A percentile compares a stretch with the other conserved stretches of the same genome.
Evolutionary conservation across 805 yeast genomes (phyloP).

Genomic region (Brettanomyces custersianus): DNA sequence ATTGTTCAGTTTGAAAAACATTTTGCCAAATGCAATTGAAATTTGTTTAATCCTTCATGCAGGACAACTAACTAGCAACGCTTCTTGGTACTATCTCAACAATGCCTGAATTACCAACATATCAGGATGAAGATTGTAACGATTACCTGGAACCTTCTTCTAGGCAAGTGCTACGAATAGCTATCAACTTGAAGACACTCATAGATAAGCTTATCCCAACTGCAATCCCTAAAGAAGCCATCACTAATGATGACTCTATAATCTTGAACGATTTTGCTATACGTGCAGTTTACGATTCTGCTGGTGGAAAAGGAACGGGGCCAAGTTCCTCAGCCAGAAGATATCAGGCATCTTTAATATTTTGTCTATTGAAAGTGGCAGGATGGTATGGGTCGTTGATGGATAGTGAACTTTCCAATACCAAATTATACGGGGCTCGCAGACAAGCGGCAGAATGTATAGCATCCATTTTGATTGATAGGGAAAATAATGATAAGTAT

Average conservation of each 20-base stretch:
- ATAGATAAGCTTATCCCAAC: constrained; percentile 68
- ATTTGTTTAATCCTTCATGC: no score
- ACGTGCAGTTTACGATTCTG: constrained; percentile 58
- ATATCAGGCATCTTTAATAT: constrained; percentile 61
- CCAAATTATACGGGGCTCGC: constrained; percentile 50
- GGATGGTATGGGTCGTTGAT: constrained; percentile 67
- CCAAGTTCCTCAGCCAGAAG: constrained; percentile 46
- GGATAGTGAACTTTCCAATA: constrained; percentile 54
- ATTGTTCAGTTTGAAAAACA: no score
- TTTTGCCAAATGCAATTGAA: no score
- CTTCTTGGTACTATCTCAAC: neutral
- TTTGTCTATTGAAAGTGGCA: constrained; percentile 65
- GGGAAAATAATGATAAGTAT: constrained; percentile 47
- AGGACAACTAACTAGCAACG: no score
- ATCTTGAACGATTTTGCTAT: constrained; percentile 51
- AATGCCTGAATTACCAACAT: constrained; percentile 13
- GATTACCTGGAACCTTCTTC: constrained; percentile 43
- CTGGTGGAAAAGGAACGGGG: constrained; percentile 70
- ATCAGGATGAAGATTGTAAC: constrained; percentile 23
- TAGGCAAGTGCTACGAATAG: constrained; percentile 59
- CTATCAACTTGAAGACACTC: constrained; percentile 61
- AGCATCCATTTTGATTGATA: constrained; percentile 63
- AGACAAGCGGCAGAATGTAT: constrained; percentile 65
- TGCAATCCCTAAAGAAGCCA: constrained; percentile 39
- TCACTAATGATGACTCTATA: constrained; percentile 49